These are phyloP conservation scores for Telfairia occidentalis DNA, from an alignment of 331 rosid species.

Conservation along the genomic window DNA sequence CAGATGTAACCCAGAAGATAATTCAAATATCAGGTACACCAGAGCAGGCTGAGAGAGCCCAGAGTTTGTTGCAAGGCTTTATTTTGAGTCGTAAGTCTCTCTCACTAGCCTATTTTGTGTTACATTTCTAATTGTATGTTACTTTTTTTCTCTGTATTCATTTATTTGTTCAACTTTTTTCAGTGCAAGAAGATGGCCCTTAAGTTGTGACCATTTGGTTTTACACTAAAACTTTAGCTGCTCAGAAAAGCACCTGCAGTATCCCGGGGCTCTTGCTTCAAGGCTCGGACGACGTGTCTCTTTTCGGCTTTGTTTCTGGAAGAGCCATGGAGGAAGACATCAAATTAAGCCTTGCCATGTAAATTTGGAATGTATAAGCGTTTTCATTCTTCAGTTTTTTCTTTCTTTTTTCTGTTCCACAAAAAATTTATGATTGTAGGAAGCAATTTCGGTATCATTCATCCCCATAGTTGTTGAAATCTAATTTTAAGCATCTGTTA, in stretches of 20 bases:
- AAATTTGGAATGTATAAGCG: constrained; percentile 1
- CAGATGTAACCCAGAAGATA: constrained; percentile 58
- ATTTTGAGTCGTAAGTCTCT: constrained; percentile 79
- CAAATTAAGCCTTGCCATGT: neutral
- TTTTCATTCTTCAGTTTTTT: neutral
- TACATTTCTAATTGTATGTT: neutral
- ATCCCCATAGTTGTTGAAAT: neutral
- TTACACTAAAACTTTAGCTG: neutral
- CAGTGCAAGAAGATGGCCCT: constrained; percentile 77
- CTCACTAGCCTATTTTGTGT: neutral
- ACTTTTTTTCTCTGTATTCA: neutral
- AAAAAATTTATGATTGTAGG: neutral
- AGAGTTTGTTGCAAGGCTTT: constrained; percentile 95
- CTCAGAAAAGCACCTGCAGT: neutral
- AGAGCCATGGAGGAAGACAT: neutral
- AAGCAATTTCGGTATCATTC: neutral
- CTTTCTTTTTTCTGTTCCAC: neutral
- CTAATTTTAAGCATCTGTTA: neutral
- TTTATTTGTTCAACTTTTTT: neutral
- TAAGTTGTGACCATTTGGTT: constrained; percentile 11
- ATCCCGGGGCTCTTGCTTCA: neutral
- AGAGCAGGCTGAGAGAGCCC: constrained; percentile 96
- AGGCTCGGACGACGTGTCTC: neutral
- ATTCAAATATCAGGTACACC: constrained; percentile 92
- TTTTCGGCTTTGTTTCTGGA: neutral